Conservation (phyloP, 2,329 filamentous ascomycete species). For the Hawksworthiomyces lignivorus region DNA sequence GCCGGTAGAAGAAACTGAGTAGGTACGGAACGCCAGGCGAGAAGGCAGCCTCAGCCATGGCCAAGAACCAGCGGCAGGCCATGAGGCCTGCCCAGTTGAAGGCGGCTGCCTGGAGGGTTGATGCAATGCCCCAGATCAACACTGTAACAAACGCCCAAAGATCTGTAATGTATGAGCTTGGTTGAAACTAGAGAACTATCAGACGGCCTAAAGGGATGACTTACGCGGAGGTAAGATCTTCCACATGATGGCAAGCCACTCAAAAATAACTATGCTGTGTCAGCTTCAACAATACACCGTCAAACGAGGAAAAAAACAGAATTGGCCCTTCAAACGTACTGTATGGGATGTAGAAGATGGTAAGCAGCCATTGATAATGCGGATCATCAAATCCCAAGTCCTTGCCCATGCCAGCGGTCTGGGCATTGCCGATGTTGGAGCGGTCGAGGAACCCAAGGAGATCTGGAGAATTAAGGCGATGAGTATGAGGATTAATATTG, state of each 20-base stretch:
- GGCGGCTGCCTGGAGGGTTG: slow-evolving; percentile 25
- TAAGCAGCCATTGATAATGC: slow-evolving; percentile 36
- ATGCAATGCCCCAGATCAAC: slow-evolving; percentile 22
- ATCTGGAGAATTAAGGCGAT: no score
- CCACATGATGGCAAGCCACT: slow-evolving; percentile 35
- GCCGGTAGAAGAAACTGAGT: slow-evolving; percentile 38
- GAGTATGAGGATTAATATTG: no score
- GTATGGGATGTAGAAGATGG: slow-evolving; percentile 38
- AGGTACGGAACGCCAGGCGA: slow-evolving; percentile 33
- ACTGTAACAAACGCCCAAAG: slow-evolving; percentile 21
- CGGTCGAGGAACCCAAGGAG: slow-evolving; percentile 19
- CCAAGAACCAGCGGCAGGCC: slow-evolving; percentile 32
- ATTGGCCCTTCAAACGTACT: no score
- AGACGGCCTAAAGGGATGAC: no score
- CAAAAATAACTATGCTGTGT: slow-evolving; percentile 27
- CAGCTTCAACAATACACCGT: background rate
- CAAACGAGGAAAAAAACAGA: background rate
- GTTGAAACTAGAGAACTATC: no score
- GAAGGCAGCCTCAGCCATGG: slow-evolving; percentile 36
- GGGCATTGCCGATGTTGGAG: slow-evolving; percentile 20
- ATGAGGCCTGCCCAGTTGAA: slow-evolving; percentile 29
- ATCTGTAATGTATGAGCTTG: slow-evolving; percentile 16
- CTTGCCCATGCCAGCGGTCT: slow-evolving; percentile 20
- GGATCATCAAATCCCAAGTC: slow-evolving; percentile 28
- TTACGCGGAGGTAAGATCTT: slow-evolving; percentile 31